Conservation (phyloP, 225 moss, liverwort and hornwort genomes). For the Marchantia paleacea region DNA sequence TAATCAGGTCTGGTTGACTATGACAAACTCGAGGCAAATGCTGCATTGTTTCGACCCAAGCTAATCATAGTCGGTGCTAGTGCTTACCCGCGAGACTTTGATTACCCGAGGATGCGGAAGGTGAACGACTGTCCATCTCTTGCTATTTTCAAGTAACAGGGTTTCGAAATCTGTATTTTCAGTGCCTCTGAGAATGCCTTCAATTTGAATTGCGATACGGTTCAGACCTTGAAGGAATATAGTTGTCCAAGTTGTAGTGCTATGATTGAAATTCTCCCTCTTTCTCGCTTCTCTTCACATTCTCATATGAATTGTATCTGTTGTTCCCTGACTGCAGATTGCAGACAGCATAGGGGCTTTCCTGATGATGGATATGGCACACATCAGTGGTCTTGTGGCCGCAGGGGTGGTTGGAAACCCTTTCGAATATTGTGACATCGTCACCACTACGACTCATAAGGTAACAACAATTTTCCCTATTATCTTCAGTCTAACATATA, state of each 20-base stretch:
- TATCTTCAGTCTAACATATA: too few relatives aligned
- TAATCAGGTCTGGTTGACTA: slow-evolving; percentile 70
- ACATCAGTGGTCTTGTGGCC: slow-evolving; percentile 86
- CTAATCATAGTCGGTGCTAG: slow-evolving; percentile 81
- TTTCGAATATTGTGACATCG: slow-evolving; percentile 69
- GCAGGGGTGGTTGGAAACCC: slow-evolving; percentile 69
- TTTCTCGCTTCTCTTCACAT: too few relatives aligned
- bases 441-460: slow-evolving; percentile 89
- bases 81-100: slow-evolving; percentile 86
- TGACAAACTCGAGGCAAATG: slow-evolving; percentile 67
- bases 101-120: slow-evolving; percentile 82
- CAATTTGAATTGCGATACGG: background rate
- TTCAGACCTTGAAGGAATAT: background rate
- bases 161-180: background rate
- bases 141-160: too few relatives aligned
- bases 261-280: background rate
- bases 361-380: slow-evolving; percentile 97
- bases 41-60: slow-evolving; percentile 76
- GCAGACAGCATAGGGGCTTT: slow-evolving; percentile 85
- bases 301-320: too few relatives aligned
- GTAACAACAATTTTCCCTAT: background rate
- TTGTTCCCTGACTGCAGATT: slow-evolving; percentile 44
- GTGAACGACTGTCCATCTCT: slow-evolving; percentile 22
- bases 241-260: background rate
- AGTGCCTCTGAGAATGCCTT: background rate